A percentile compares a stretch with the other conserved stretches of the same genome.
These are phyloP conservation scores for Candida taoyuanica DNA, from an alignment of 805 yeast species.

Conservation along the genomic window DNA sequence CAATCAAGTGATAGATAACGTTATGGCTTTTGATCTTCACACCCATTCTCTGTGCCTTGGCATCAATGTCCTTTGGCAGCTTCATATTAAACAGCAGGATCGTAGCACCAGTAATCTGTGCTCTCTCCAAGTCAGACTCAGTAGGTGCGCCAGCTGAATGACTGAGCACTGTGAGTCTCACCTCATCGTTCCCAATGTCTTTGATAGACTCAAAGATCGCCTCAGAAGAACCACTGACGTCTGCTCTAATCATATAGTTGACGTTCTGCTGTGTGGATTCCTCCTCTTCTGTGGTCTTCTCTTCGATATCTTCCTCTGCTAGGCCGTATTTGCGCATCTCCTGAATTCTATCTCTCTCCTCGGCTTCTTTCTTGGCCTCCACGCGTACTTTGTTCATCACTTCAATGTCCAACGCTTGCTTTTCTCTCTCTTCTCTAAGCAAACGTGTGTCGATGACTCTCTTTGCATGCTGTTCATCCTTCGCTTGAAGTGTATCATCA, in stretches of 20 bases:
- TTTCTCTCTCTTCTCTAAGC: constrained; percentile 52
- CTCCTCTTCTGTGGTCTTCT: constrained; percentile 21
- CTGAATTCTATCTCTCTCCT: constrained; percentile 48
- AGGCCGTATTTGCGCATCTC: constrained; percentile 62
- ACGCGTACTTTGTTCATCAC: constrained; percentile 63
- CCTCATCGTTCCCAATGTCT: constrained; percentile 85
- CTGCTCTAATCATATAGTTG: constrained; percentile 78
- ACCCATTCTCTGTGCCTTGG: constrained; percentile 51
- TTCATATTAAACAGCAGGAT: constrained; percentile 77
- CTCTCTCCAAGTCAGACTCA: constrained; percentile 62
- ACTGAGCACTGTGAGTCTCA: constrained; percentile 60
- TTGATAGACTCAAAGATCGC: constrained; percentile 81
- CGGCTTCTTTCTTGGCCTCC: constrained; percentile 47
- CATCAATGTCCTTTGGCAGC: constrained; percentile 53
- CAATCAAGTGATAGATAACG: constrained; percentile 84
- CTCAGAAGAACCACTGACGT: constrained; percentile 92
- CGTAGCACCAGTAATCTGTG: constrained; percentile 63
- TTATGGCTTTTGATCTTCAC: constrained; percentile 62
- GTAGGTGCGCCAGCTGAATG: constrained; percentile 77
- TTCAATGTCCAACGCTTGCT: constrained; percentile 62
- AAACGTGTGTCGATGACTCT: constrained; percentile 64
- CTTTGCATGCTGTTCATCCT: constrained; percentile 69
- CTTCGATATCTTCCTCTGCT: constrained; percentile 31
- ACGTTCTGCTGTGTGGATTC: constrained; percentile 30
- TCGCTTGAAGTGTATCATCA: constrained; percentile 73